phyloP scores from a whole-genome alignment of 2,329 filamentous ascomycete genomes.

The Laburnicola sp. region DNA sequence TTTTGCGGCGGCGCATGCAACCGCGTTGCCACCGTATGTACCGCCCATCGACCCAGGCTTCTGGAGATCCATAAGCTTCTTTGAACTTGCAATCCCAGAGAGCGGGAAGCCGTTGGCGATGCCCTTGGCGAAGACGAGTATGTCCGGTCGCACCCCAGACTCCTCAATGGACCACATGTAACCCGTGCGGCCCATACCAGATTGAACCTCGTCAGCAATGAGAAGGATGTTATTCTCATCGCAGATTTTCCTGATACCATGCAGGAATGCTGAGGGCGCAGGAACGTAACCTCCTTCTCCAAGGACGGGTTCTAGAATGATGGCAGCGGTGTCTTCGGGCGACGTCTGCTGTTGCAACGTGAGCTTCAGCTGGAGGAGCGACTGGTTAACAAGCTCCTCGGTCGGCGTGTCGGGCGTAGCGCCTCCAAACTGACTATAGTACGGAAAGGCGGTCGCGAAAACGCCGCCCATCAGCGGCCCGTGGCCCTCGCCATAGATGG shows the following conservation, averaged over 20 bases:
- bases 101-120: slow-evolving; percentile 37
- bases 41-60: slow-evolving; percentile 37
- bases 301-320: slow-evolving; percentile 35
- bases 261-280: slow-evolving; percentile 34
- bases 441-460: slow-evolving; percentile 35
- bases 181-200: slow-evolving; percentile 50
- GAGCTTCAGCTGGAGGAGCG: slow-evolving; percentile 32
- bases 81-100: slow-evolving; percentile 32
- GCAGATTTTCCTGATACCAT: slow-evolving; percentile 47
- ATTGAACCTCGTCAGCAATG: slow-evolving; percentile 51
- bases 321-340: slow-evolving; percentile 33
- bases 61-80: slow-evolving; percentile 32
- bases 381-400: slow-evolving; percentile 28
- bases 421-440: slow-evolving; percentile 32
- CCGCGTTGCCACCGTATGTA: slow-evolving; percentile 35
- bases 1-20: slow-evolving; percentile 33
- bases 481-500: slow-evolving; percentile 36
- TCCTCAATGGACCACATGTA: slow-evolving; percentile 51
- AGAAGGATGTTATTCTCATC: slow-evolving; percentile 51
- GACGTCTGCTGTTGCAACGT: slow-evolving; percentile 33
- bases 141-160: slow-evolving; percentile 49
- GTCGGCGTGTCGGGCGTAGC: slow-evolving; percentile 28
- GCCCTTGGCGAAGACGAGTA: slow-evolving; percentile 47
- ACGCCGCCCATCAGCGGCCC: slow-evolving; percentile 36
- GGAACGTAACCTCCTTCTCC: slow-evolving; percentile 38